Base-by-base conservation (phyloP, 148 eudicot genomes). In the Cornus controversa region DNA sequence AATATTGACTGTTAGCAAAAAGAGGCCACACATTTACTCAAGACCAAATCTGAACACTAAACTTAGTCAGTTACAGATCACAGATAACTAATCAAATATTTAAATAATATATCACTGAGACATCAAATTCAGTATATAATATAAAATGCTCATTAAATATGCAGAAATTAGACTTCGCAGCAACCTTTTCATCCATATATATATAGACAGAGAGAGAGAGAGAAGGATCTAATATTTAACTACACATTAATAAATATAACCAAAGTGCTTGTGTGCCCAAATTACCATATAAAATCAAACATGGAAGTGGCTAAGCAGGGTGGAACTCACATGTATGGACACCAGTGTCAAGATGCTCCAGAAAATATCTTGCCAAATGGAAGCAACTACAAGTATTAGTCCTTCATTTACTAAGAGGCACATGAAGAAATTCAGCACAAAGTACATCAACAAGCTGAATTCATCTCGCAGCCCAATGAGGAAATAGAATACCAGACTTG, bases 371-470 rank as follows among this genome's bases (percentile, higher is more conserved):
- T 85, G 85, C 82, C 90, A 90, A 67, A 91, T 77, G 84, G 92
- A 78, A 75, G 93, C 90, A 81, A 91, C 87, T 53, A 90, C 77
- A 71, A 93, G 87, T 81, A 93, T 86, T 78, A 96, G 83, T 76
- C 97, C 98, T 85, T 96, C 99, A 81, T 88, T 91, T 77, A 87
- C 93, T 40, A 96, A 86, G 71, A 93, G 98, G 84, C 95, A 96
- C 92, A 82, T 80, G 75, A 93, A 93, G 87, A 86, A 84, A 80
- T 96, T 96, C 79, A 96, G 86, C 78, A 90, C 91, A 69, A 96
- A 96, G 83, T 96, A 96, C 93, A 96, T 90, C 88, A 96, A 79
- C 87, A 91, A 87, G 89, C 91, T 85, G 89, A 96, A 96, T 80
- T 96, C 93, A 70, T 96, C 89, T 31, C 90, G 84, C 62, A 96